A percentile compares a stretch with the other conserved stretches of the same genome.
Evolutionary conservation across 345 rosid genomes (phyloP).

Genomic region (Clarkia xantiana): DNA sequence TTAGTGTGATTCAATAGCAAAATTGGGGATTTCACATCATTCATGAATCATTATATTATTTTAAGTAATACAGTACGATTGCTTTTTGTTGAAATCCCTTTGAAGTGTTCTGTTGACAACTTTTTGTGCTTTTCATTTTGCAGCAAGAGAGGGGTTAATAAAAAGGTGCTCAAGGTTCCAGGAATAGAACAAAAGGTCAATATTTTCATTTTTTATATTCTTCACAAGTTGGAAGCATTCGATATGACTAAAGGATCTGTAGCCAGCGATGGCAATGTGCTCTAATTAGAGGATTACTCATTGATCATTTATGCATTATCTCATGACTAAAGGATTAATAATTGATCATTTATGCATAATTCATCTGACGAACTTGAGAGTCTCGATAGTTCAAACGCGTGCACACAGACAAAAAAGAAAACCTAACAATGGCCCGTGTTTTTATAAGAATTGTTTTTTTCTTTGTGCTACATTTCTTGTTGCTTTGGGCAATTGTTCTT

Average conservation of each 20-base stretch:
- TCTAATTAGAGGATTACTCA: too few species aligned
- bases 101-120: background rate
- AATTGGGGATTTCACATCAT: too few species aligned
- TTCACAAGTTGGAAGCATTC: background rate
- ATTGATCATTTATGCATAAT: too few species aligned
- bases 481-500: background rate
- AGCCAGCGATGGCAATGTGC: background rate
- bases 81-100: background rate
- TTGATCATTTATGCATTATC: too few species aligned
- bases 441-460: background rate
- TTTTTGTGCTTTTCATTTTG: conserved; percentile 2
- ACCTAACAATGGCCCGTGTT: background rate
- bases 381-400: too few species aligned
- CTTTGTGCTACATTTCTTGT: background rate
- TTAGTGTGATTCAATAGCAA: too few species aligned
- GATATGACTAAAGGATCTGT: background rate
- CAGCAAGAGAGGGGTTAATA: conserved; percentile 90
- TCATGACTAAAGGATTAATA: too few species aligned
- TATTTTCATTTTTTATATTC: background rate
- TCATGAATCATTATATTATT: background rate
- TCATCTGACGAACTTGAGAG: too few species aligned
- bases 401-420: background rate
- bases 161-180: conserved; percentile 95
- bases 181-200: conserved; percentile 88
- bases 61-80: background rate